A percentile compares a stretch with the other conserved stretches of the same genome.
Conservation (phyloP, 1,284 basidiomycete species). For the Heliocybe sulcata region DNA sequence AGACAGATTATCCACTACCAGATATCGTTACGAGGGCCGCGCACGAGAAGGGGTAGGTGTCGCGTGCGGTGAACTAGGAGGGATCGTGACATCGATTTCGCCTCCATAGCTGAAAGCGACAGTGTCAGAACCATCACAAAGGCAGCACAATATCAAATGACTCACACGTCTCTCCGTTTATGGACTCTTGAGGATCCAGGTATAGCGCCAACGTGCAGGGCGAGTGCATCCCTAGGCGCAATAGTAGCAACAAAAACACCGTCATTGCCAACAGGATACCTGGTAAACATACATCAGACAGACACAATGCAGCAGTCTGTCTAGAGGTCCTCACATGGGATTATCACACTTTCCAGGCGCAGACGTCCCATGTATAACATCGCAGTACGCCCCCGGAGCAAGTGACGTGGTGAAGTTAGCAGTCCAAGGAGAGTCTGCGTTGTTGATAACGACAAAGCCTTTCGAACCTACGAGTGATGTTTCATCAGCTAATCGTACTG, state of each 20-base stretch:
- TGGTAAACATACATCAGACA: neutral
- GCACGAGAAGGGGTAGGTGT: neutral
- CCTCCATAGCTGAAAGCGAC: neutral
- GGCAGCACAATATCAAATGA: neutral
- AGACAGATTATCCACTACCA: neutral
- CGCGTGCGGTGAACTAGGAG: neutral
- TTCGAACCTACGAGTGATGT: slow-evolving; percentile 3
- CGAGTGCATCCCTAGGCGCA: slow-evolving; percentile 4
- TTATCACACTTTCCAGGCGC: neutral
- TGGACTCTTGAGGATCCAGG: neutral
- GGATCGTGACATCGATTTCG: neutral
- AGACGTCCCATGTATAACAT: slow-evolving; percentile 20
- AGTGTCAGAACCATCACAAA: neutral
- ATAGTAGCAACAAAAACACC: slow-evolving; percentile 4
- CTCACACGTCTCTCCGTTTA: neutral
- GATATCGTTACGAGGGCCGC: neutral
- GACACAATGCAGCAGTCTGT: neutral
- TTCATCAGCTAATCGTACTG: neutral
- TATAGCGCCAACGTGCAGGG: slow-evolving; percentile 8
- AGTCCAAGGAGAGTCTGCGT: slow-evolving; percentile 20
- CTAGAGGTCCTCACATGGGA: neutral
- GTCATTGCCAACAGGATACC: neutral
- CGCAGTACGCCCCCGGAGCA: slow-evolving; percentile 24
- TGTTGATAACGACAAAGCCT: slow-evolving; percentile 28
- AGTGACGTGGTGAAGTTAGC: slow-evolving; percentile 20